A percentile compares a stretch with the other conserved stretches of the same genome.
Evolutionary conservation across 805 yeast species (phyloP).

Genomic region (Cyberlindnera euphorbiiphila): DNA sequence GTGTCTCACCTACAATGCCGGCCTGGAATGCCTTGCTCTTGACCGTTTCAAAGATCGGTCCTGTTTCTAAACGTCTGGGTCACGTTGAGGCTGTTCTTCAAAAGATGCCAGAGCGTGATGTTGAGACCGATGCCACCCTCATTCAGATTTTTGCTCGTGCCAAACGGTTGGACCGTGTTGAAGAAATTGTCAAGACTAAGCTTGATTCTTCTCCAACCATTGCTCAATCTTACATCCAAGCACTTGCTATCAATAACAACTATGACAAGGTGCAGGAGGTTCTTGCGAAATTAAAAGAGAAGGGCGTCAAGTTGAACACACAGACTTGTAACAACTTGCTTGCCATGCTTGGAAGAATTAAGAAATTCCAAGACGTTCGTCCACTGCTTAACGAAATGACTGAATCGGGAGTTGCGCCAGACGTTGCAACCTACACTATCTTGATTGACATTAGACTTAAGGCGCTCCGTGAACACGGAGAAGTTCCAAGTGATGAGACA

Average conservation of each 20-base stretch:
- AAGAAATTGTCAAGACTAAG: conserved; percentile 29
- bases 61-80: conserved; percentile 28
- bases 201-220: conserved; percentile 33
- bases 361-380: conserved; percentile 43
- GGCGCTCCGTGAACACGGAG: conserved; percentile 39
- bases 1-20: conserved; percentile 38
- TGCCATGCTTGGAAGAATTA: conserved; percentile 35
- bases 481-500: conserved; percentile 35
- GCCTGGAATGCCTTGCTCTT: conserved; percentile 60
- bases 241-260: conserved; percentile 16
- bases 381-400: conserved; percentile 46
- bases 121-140: conserved; percentile 45
- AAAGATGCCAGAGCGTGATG: conserved; percentile 38
- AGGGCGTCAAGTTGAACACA: conserved; percentile 41
- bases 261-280: conserved; percentile 13
- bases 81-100: conserved; percentile 37
- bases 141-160: conserved; percentile 48
- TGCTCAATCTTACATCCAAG: conserved; percentile 22
- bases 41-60: conserved; percentile 35
- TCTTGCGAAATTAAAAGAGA: conserved; percentile 13
- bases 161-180: conserved; percentile 35
- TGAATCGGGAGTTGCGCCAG: conserved; percentile 43
- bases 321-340: conserved; percentile 52
- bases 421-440: conserved; percentile 59
- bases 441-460: conserved; percentile 53